Base-by-base conservation (phyloP, 148 eudicot genomes). In the Gaultheria prostrata region DNA sequence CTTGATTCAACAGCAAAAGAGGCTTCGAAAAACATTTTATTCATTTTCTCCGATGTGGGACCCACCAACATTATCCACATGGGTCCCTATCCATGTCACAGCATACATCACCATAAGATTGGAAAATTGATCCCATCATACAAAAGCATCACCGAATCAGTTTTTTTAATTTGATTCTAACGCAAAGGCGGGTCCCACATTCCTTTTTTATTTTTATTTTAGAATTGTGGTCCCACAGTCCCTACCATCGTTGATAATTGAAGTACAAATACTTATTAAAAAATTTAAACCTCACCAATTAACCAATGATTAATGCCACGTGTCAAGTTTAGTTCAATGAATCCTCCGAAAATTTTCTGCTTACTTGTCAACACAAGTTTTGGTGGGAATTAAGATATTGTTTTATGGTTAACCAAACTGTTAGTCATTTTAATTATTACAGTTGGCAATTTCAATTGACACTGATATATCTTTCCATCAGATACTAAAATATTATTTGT, bases 361-460 rank as follows among this genome's bases (percentile, higher is more conserved):
- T n/a, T 35, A 21, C 39, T 79, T 59, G 82, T 57, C 71, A 43
- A 59, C 82, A 5, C 32, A 59, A 35, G 71, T 39, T 79, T 79
- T 57, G 28, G 51, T 43, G 46, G 65, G 7, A 56, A 56, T 57
- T 33, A 57, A 56, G 24, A 48, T 57, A 78, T 56, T 18, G n/a
- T 9, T 78, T 9, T 15, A 4, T 78, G 50, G 81, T 28, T 77
- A 77, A 77, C 76, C 85, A 83, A 83, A 65, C 81, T 32, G 3
- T 30, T 39, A n/a, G 10, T 46, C 43, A 61, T 49, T 53, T 65
- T 59, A 14, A 77, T 45, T 32, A 56, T 77, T 14, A 83, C 85
- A 57, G 82, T 83, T 83, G 85, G 82, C 67, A 83, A 63, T 65
- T 46, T 63, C 76, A 83, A 78, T 78, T 33, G 63, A 49, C 53